Base-by-base conservation (phyloP, 1,284 basidiomycete species). In the Anthracocystis setariae region DNA sequence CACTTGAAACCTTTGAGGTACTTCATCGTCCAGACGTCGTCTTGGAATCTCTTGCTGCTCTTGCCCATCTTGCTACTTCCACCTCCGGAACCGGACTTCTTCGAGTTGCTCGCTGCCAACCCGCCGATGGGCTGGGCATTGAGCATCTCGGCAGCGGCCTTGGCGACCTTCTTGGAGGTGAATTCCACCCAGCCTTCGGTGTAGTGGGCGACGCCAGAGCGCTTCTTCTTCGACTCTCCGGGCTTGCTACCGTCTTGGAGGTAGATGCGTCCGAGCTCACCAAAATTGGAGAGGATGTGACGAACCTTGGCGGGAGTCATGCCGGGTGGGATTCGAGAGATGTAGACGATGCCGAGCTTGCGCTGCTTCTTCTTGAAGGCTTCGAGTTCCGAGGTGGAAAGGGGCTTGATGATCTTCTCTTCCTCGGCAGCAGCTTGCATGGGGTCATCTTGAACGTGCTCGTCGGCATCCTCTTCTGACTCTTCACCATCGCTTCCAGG, bases 21-120 rank as follows among this genome's bases (percentile, higher is more conserved):
- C 83, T 95, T 95, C 93, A 98, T 96, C 43, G 96, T 98, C 96
- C 96, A 98, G 8, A 99, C 89, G 73, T 98, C 94, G 80, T 98
- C 94, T 79, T 92, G 87, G 92, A 93, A 98, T 61, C 80, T 55
- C 39, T 76, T 75, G 48, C 46, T 57, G 27, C 46, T 70, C 46
- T 70, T 73, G 27, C 68, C 67, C 52, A 70, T 71, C 56, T 74
- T 76, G n/a, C 50, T 56, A 42, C 72, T 59, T 2, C 73, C 66
- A 1, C 73, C 76, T 2, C 75, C 73, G 5, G 62, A 46, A 18
- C 74, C 75, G 13, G 64, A 74, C 25, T 73, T 68, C 23, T 69
- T 67, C 15, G 61, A 59, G 33, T 58, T 65, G 29, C 63, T 59
- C 15, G 73, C 69, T 5, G 66, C 71, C 2, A 78, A 50, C 0